Base-by-base conservation (phyloP, 2,329 filamentous ascomycete species). In the Curvularia sp. region DNA sequence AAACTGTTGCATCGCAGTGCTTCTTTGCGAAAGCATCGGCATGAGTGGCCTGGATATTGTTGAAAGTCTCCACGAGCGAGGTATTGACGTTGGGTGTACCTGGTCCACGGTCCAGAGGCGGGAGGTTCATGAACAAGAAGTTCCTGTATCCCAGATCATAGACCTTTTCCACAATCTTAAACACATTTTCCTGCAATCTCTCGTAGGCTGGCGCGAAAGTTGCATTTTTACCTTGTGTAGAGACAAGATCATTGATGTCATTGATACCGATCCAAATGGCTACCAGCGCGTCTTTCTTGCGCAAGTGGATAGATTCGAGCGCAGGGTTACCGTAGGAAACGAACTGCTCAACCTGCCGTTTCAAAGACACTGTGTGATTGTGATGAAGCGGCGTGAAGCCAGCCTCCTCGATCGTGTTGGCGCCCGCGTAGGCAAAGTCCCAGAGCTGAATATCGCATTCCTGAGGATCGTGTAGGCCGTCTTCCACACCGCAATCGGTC, bases 221-320 rank as follows among this genome's bases (percentile, higher is more conserved):
- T 12, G 80, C 75, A 30, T 73, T 75, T 47, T 78, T 80, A 5
- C 62, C 60, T 4, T 59, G 39, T n/a, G 64, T 55, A 39, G 79
- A 77, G 13, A 72, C 75, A 6, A 80, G 79, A 65, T 86, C 83
- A 60, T 77, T 79, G 59, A 86, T 83, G 55, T 86, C 84, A 66
- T 86, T 86, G 57, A 86, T 77, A 7, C 82, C 84, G 45, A 86
- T 86, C 80, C 81, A 86, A 36, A 85, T 68, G 2, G 80, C 80
- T 0, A 85, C 78, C 1, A 86, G 73, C 1, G 80, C 77, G 18
- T 78, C 70, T 3, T 72, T 62, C 15, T 77, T 71, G 9, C 79
- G 65, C 18, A 78, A 48, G 1, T 36, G 30, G 3, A 70, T 63
- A 8, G 55, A 63, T 23, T 66, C 57, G 3, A 83, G 74, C 10